phyloP scores from a whole-genome alignment of 176 grass and related monocot species.

The Carex cristatella region DNA sequence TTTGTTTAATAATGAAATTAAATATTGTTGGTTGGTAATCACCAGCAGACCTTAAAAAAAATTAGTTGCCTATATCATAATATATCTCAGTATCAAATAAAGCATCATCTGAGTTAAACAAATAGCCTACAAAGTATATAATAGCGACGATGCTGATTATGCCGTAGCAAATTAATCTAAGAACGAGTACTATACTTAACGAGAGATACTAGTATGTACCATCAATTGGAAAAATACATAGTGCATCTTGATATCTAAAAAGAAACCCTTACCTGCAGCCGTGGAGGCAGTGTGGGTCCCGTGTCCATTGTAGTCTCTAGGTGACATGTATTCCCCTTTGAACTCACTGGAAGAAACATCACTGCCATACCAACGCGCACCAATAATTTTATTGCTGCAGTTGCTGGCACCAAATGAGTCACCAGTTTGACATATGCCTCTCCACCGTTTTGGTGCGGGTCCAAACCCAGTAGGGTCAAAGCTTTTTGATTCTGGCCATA shows the following conservation, averaged over 20 bases:
- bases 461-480: constrained; percentile 36
- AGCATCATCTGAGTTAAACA: not conserved
- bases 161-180: not conserved
- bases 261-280: constrained; percentile 23
- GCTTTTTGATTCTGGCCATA: constrained; percentile 68
- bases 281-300: constrained; percentile 51
- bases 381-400: constrained; percentile 60
- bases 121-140: not conserved
- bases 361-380: constrained; percentile 35
- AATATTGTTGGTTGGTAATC: not conserved
- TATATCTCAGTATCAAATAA: not conserved
- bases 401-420: constrained; percentile 8
- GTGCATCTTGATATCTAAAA: not conserved
- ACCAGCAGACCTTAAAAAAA: not conserved
- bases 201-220: not conserved
- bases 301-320: constrained; percentile 20
- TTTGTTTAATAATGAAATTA: not conserved
- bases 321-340: constrained; percentile 22
- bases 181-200: not conserved
- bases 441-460: constrained; percentile 33
- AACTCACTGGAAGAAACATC: not conserved
- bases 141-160: not conserved
- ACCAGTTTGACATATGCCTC: constrained; percentile 35
- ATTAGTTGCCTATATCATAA: not conserved
- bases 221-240: not conserved